Evolutionary conservation across 2,329 filamentous ascomycete genomes (phyloP).

Genomic region (Cladosporium cucumerinum): DNA sequence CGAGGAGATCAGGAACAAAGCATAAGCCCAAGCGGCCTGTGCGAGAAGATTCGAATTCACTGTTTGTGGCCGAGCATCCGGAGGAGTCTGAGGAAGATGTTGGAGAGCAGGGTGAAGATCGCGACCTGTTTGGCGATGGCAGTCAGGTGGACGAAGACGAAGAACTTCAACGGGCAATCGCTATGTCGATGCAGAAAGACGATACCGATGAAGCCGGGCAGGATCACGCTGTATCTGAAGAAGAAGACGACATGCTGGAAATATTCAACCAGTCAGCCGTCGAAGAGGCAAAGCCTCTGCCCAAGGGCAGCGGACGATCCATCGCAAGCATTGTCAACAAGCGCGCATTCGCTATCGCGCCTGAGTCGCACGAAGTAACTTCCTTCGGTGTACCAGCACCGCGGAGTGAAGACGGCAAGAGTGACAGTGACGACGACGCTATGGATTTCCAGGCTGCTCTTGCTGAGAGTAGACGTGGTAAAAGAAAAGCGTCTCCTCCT

Average conservation of each 20-base stretch:
- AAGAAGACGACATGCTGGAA: slow-evolving; percentile 43
- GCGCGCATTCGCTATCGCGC: slow-evolving; percentile 60
- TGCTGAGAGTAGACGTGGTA: slow-evolving; percentile 60
- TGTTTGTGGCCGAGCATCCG: slow-evolving; percentile 52
- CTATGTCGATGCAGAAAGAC: slow-evolving; percentile 71
- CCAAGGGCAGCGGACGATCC: slow-evolving; percentile 50
- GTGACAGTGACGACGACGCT: slow-evolving; percentile 64
- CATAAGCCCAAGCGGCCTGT: slow-evolving; percentile 23
- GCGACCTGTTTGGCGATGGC: slow-evolving; percentile 58
- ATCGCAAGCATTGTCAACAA: slow-evolving; percentile 75
- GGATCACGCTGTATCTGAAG: slow-evolving; percentile 14
- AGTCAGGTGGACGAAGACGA: slow-evolving; percentile 62
- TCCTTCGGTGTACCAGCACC: slow-evolving; percentile 33
- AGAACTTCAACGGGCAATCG: slow-evolving; percentile 77
- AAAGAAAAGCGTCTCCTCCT: slow-evolving; percentile 27
- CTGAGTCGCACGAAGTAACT: slow-evolving; percentile 39
- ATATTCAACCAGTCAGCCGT: slow-evolving; percentile 46
- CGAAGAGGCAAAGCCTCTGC: slow-evolving; percentile 43
- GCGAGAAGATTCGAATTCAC: slow-evolving; percentile 47
- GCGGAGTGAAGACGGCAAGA: slow-evolving; percentile 28
- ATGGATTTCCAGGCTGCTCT: slow-evolving; percentile 76
- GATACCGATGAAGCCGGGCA: slow-evolving; percentile 41
- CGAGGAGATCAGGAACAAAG: slow-evolving; percentile 30
- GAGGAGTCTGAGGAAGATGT: slow-evolving; percentile 25
- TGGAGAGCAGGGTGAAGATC: slow-evolving; percentile 37